Conservation (phyloP, 306 rosid genomes). For the Heteromeles arbutifolia region DNA sequence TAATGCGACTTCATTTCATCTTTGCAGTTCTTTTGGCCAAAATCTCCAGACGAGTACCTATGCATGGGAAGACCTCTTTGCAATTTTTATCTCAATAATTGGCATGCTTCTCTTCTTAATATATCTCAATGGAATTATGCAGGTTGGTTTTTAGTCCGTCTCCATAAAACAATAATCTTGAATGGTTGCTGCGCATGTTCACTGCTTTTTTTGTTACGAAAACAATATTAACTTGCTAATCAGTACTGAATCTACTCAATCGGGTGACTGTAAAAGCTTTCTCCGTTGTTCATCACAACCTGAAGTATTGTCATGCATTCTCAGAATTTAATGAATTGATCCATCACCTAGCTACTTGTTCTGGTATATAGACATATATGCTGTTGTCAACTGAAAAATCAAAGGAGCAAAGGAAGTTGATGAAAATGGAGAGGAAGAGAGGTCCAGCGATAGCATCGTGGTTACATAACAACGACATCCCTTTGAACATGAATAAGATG, state of each 20-base stretch:
- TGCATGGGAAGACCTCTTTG: slow-evolving; percentile 23
- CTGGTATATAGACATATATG: neutral
- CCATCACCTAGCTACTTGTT: too few species aligned
- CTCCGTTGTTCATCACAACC: neutral
- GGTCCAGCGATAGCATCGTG: neutral
- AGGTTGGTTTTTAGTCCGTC: neutral
- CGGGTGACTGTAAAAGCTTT: neutral
- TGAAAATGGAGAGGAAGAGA: neutral
- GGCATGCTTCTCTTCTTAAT: slow-evolving; percentile 17
- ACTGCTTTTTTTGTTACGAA: neutral
- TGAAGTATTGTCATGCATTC: too few species aligned
- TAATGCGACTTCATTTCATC: neutral
- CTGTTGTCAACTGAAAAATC: neutral
- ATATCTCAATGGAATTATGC: slow-evolving; percentile 21
- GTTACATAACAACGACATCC: neutral
- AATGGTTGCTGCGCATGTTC: neutral
- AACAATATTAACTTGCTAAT: neutral
- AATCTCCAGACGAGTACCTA: slow-evolving; percentile 19
- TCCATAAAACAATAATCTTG: neutral
- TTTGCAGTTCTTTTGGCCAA: slow-evolving; percentile 10
- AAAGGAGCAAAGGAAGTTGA: neutral
- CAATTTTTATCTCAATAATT: slow-evolving; percentile 5
- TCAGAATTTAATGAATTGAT: too few species aligned
- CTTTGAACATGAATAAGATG: neutral
- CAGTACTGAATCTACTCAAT: neutral